Evolutionary conservation across 2,329 filamentous ascomycete species (phyloP), one percentile per base, ranked within the genome.

Genomic region (Sporothrix humicola): DNA sequence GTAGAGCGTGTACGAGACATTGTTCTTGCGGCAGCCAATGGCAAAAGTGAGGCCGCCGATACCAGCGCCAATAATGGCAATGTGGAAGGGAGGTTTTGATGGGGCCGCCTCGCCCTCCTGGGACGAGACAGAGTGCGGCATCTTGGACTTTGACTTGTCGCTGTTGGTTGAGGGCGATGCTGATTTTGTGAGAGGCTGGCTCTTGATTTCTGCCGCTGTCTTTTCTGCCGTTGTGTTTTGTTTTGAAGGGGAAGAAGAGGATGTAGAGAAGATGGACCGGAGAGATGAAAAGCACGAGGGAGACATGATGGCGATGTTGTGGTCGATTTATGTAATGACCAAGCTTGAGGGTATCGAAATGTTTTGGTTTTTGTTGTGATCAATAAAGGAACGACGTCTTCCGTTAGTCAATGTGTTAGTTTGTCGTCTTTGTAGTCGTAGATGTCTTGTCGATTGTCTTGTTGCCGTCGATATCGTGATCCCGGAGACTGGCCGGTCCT

Each of bases 1-100:
- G 76, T 83, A 83, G 42, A 83, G 72, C 4, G 78, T 82, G 73
- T 78, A 77, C 4, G 76, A 75, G 15, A 83, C 77, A 42, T 77
- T 74, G 46, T 80, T 79, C 65, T 76, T 72, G n/a, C 78, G 75
- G n/a, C 83, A 79, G 26, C 75, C 76, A 37, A 83, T 78, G 3
- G 81, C 80, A 7, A 83, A 79, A 3, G 80, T 80, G 0, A 82
- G 75, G 12, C 82, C 82, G 74, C 79, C 84, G 74, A 78, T 85
- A 78, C 77, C 85, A 75, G 77, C 83, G 78, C 78, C 85, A 44
- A 83, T 77, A 50, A 83, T 80, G 74, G 82, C 82, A 61, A 83
- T 74, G 65, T 80, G 78, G 78, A 23, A 85, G 74, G 6, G 82
- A 79, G 76, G n/a, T 20, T 42, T 13, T 3, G 44, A 17, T 3